These are phyloP conservation scores for Isabelozyma gotoi DNA, from an alignment of 805 yeast species.

Conservation along the genomic window DNA sequence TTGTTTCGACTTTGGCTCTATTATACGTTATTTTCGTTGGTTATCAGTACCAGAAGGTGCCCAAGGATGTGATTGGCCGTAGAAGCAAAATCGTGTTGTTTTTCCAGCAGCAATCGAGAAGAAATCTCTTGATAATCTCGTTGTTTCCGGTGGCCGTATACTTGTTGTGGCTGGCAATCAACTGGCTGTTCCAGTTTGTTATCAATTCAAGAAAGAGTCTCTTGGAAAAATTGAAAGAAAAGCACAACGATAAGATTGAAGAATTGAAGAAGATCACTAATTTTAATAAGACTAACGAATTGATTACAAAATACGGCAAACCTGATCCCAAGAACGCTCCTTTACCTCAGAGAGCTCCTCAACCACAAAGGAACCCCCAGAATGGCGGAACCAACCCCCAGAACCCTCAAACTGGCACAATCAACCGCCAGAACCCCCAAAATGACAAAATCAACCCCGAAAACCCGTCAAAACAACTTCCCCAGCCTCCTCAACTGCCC, in stretches of 20 bases:
- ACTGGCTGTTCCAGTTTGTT: slow-evolving; percentile 15
- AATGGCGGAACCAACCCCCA: no score
- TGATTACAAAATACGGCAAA: slow-evolving; percentile 55
- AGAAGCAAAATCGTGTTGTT: slow-evolving; percentile 20
- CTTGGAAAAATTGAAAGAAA: slow-evolving; percentile 32
- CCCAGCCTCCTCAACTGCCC: background rate
- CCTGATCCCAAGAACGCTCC: slow-evolving; percentile 1
- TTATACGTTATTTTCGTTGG: slow-evolving; percentile 22
- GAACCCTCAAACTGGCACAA: no score
- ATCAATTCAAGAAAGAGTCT: slow-evolving; percentile 18
- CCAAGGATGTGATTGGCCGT: slow-evolving; percentile 11
- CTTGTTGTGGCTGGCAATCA: slow-evolving; percentile 14
- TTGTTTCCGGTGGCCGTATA: slow-evolving; percentile 23
- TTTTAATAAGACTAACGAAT: slow-evolving; percentile 71
- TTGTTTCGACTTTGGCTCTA: slow-evolving; percentile 15
- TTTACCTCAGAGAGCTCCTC: background rate
- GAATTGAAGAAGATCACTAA: slow-evolving; percentile 72
- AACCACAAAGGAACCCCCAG: background rate
- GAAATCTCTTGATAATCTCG: slow-evolving; percentile 15
- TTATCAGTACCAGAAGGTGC: slow-evolving; percentile 19
- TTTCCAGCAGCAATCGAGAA: slow-evolving; percentile 21
- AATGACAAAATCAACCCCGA: background rate
- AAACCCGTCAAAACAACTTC: background rate
- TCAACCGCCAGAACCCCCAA: no score
- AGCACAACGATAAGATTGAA: slow-evolving; percentile 57